phyloP scores from a whole-genome alignment of 352 stramenopile species.

The Phytophthora tubulina region DNA sequence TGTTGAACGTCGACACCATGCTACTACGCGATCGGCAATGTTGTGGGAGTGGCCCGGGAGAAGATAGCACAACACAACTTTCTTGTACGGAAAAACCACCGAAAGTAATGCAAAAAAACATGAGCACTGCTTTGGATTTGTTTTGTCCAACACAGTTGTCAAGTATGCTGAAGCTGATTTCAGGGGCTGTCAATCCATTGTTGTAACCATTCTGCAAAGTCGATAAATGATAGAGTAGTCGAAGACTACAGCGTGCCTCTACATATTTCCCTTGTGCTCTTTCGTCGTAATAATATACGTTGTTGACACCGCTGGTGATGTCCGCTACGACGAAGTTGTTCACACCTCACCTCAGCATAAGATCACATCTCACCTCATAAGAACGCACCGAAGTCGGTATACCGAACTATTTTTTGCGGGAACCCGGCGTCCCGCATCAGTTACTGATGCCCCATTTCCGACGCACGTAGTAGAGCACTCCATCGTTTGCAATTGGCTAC shows the following conservation, averaged over 20 bases:
- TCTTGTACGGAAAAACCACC: slow-evolving; percentile 12
- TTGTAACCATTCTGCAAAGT: background rate
- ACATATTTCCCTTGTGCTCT: background rate
- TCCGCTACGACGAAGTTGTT: background rate
- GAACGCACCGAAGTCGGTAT: no score
- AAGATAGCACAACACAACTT: slow-evolving; percentile 9
- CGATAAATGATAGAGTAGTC: slow-evolving; percentile 6
- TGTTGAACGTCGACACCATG: slow-evolving; percentile 12
- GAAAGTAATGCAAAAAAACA: slow-evolving; percentile 20
- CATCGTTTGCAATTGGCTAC: no score
- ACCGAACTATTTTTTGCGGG: no score
- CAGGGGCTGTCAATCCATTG: background rate
- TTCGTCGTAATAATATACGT: slow-evolving; percentile 19
- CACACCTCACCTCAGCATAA: no score
- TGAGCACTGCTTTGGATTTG: slow-evolving; percentile 22
- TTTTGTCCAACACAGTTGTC: slow-evolving; percentile 26
- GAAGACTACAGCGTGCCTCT: background rate
- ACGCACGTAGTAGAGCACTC: no score
- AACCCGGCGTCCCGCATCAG: no score
- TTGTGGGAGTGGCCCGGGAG: slow-evolving; percentile 16
- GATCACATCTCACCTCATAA: no score
- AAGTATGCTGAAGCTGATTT: slow-evolving; percentile 10
- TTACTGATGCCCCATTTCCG: no score
- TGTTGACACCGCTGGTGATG: background rate
- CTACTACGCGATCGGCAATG: slow-evolving; percentile 20